Evolutionary conservation across 257 asterid genomes (phyloP).

Genomic region (Pogostemon cablin): DNA sequence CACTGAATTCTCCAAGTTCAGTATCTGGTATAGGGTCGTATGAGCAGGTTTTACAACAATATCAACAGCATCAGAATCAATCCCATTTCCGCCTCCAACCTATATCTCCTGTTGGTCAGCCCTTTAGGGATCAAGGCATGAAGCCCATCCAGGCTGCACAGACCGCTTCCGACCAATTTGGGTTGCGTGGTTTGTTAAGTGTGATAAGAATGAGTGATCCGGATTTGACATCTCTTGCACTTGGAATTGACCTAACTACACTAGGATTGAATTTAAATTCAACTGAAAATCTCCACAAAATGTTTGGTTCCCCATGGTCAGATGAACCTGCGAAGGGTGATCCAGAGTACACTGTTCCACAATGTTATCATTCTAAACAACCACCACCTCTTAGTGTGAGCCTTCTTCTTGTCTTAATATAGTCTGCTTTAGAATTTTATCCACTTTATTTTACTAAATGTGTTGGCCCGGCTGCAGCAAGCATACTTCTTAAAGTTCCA

Average conservation of each 20-base stretch:
- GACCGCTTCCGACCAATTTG: slow-evolving; percentile 74
- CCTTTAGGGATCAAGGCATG: slow-evolving; percentile 84
- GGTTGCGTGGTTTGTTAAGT: slow-evolving; percentile 85
- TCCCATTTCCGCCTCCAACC: slow-evolving; percentile 88
- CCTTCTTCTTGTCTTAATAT: slow-evolving; percentile 24
- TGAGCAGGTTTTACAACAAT: slow-evolving; percentile 91
- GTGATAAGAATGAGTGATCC: slow-evolving; percentile 92
- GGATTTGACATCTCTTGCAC: slow-evolving; percentile 87
- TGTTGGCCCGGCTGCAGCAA: slow-evolving; percentile 67
- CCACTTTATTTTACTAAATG: slow-evolving; percentile 35
- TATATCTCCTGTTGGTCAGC: slow-evolving; percentile 80
- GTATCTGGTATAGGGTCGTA: slow-evolving; percentile 82
- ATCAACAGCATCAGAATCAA: slow-evolving; percentile 86
- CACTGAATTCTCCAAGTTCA: slow-evolving; percentile 69
- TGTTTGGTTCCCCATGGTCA: slow-evolving; percentile 96
- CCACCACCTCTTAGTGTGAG: slow-evolving; percentile 88
- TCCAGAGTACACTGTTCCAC: slow-evolving; percentile 88
- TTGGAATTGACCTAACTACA: slow-evolving; percentile 91
- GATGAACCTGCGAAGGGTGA: slow-evolving; percentile 95
- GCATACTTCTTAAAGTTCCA: slow-evolving; percentile 84
- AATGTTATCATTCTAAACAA: slow-evolving; percentile 83
- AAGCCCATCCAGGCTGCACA: slow-evolving; percentile 69
- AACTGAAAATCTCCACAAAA: slow-evolving; percentile 79
- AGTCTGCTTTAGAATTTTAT: slow-evolving; percentile 19
- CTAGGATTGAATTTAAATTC: slow-evolving; percentile 97